Base-by-base conservation (phyloP, 2,329 filamentous ascomycete species). In the Penicillium sp. region DNA sequence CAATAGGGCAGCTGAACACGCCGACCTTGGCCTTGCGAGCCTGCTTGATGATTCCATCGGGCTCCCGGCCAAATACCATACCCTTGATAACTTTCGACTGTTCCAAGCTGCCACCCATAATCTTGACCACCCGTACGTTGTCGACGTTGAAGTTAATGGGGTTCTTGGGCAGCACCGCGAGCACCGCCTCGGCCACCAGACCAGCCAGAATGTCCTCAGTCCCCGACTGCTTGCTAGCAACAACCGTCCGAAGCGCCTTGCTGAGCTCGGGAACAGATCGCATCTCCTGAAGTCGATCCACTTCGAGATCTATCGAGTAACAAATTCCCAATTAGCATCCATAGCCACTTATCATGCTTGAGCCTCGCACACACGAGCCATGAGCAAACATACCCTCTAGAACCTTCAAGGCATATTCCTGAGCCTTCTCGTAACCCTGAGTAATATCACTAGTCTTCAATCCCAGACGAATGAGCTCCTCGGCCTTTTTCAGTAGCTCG, bases 401-500 rank as follows among this genome's bases (percentile, higher is more conserved):
- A 42, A 79, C 76, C 57, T 90, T 82, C 51, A 95, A 75, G 38
- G 92, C 87, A 65, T 87, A 88, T 57, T 82, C 82, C 64, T 93
- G 87, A 42, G 92, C 92, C 70, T 87, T 87, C 71, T 98, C 92
- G 68, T 95, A 98, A 31, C 92, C 92, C 51, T 84, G 80, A 45
- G 93, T 86, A 64, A 98, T 93, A 71, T 98, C 93, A 54, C 87
- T 90, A n/a, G 90, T 89, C 77, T 96, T 96, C 59, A 98, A 74
- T 20, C 93, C 93, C 87, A 98, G 90, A 45, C 92, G 80, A 57
- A 98, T 74, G 62, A 98, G 73, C 67, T 96, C 89, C 73, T 98
- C 92, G 8, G 93, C 93, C 73, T 98, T 96, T 72, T 85, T 88
- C 56, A 98, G 74, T 58, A 98, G 74, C 73, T 98, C 92, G 50